Evolutionary conservation across 345 rosid genomes (phyloP).

Genomic region (Dipteronia sinensis): DNA sequence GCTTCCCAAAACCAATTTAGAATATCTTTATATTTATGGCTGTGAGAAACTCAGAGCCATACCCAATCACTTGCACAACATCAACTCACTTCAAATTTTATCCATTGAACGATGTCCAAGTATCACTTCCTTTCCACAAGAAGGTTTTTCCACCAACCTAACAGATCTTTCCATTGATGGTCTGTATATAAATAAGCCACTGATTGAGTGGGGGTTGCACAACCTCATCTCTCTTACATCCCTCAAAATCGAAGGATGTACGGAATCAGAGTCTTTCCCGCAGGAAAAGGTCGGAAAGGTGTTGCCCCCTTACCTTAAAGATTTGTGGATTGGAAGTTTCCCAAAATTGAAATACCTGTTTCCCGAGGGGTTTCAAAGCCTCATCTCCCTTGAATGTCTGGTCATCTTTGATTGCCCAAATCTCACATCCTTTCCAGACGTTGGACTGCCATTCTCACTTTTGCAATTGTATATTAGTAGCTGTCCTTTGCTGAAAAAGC

Average conservation of each 20-base stretch:
- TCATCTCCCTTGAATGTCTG: background rate
- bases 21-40: fast-evolving
- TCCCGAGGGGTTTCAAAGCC: constrained; percentile 21
- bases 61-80: background rate
- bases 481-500: background rate
- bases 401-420: too few species aligned
- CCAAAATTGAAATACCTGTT: constrained; percentile 8
- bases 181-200: background rate
- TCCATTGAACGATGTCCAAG: background rate
- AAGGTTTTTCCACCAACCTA: constrained; percentile 1
- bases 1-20: background rate
- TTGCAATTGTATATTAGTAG: too few species aligned
- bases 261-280: background rate
- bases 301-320: background rate
- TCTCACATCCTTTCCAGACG: too few species aligned
- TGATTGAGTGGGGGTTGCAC: constrained; percentile 2
- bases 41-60: background rate
- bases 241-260: background rate
- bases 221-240: background rate
- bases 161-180: background rate
- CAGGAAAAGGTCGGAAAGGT: background rate
- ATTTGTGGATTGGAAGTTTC: background rate
- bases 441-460: too few species aligned
- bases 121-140: background rate
- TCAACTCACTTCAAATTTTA: background rate